Base-by-base conservation (phyloP, 805 yeast genomes). In the Torulaspora quercuum region DNA sequence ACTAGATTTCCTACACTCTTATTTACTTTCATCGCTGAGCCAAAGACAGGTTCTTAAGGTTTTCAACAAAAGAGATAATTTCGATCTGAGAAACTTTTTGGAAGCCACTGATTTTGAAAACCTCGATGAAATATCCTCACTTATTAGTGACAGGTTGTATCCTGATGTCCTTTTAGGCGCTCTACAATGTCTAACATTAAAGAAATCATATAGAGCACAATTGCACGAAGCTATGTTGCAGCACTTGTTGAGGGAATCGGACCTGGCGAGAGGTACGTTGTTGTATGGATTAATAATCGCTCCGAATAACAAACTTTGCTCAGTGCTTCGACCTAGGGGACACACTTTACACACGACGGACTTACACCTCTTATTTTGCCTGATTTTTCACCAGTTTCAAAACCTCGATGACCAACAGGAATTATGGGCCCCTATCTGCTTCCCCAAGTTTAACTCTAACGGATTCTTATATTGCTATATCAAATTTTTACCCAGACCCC, bases 381-480 rank as follows among this genome's bases (percentile, higher is more conserved):
- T 87, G 63, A 75, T 90, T 2, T 76, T 75, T 50, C 76, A 50
- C 44, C 73, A 47, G 54, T 57, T 61, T 7, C 51, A 61, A 18
- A 46, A 47, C 14, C 39, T 46, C 10, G 43, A 60, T 7, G 59
- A 57, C 11, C 65, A 68, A 39, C 83, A 83, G 48, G 96, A 89
- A 53, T 75, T 87, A 40, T 92, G 97, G 97, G 75, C 85, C 8
- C 98, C 98, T 0, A 69, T 90, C 0, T 90, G 98, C 59, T 69
- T 90, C 57, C 95, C 97, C 0, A 78, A 83, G 48, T 90, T 90
- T 66, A 90, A 92, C 54, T 65, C 86, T 2, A 78, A 79, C 45
- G 98, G 98, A 7, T 92, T 89, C 52, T 62, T 90, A 5, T 84
- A 92, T 53, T 78, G 87, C 8, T 86, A 82, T 52, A 82, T 88